phyloP scores from a whole-genome alignment of 2,329 filamentous ascomycete species.

The Exophiala aquamarina region DNA sequence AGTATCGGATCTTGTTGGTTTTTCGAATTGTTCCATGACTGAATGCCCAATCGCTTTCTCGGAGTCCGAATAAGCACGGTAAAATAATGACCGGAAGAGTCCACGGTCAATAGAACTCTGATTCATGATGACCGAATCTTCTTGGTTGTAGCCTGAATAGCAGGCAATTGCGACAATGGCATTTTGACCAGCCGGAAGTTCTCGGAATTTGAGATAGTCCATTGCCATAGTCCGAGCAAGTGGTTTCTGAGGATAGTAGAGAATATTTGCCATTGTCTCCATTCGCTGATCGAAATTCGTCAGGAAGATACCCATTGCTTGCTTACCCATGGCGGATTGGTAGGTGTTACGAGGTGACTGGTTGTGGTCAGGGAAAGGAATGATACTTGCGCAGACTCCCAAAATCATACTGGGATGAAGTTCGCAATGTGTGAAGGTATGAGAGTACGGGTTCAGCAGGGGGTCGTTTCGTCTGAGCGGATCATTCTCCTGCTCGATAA shows the following conservation, averaged over 20 bases:
- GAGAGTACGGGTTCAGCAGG: constrained; percentile 79
- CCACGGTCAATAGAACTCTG: constrained; percentile 98
- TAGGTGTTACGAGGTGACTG: constrained; percentile 98
- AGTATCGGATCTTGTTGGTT: constrained; percentile 84
- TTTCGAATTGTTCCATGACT: constrained; percentile 91
- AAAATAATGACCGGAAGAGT: constrained; percentile 95
- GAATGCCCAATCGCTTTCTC: constrained; percentile 96
- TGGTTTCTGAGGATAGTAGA: constrained; percentile 98
- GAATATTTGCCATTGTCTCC: constrained; percentile 99
- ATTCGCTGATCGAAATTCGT: constrained; percentile 96
- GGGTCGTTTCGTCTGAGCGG: constrained; percentile 86
- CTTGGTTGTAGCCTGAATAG: constrained; percentile 98
- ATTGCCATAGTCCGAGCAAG: constrained; percentile 94
- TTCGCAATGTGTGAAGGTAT: constrained; percentile 97
- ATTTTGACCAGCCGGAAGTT: constrained; percentile 94
- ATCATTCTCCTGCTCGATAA: constrained; percentile 65
- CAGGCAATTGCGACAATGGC: constrained; percentile 97
- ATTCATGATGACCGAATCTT: constrained; percentile 99
- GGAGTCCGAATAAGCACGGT: constrained; percentile 93
- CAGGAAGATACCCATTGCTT: constrained; percentile 98
- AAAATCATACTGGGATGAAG: constrained; percentile 99
- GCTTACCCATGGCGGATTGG: constrained; percentile 99
- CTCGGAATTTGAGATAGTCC: constrained; percentile 98
- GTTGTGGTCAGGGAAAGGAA: constrained; percentile 99
- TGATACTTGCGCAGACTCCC: constrained; percentile 97